phyloP scores from a whole-genome alignment of 2,329 filamentous ascomycete genomes.

The Scopulariopsis brevicaulis region DNA sequence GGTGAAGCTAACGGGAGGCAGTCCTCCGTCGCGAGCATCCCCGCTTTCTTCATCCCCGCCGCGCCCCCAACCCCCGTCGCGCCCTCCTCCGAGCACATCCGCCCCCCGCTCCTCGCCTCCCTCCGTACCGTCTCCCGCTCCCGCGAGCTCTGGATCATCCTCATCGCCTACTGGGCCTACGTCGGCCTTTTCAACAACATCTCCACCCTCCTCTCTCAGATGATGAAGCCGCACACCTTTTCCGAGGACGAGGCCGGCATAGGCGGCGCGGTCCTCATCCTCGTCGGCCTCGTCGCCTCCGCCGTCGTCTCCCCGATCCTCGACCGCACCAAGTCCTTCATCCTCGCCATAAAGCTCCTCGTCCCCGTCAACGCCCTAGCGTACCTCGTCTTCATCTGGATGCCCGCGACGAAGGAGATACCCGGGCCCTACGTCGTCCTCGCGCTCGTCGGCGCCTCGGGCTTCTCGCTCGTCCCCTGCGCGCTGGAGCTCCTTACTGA shows the following conservation, averaged over 20 bases:
- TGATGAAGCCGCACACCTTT: conserved; percentile 79
- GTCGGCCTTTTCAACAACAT: conserved; percentile 91
- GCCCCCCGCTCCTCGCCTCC: conserved; percentile 39
- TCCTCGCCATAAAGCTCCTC: conserved; percentile 59
- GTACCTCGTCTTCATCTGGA: conserved; percentile 76
- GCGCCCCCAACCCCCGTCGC: conserved; percentile 67
- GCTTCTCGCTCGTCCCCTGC: conserved; percentile 72
- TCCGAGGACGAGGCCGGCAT: conserved; percentile 77
- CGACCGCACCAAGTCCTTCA: conserved; percentile 73
- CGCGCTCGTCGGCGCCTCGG: conserved; percentile 65
- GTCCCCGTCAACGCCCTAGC: conserved; percentile 62
- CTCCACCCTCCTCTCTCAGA: conserved; percentile 81
- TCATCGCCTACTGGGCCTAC: conserved; percentile 72
- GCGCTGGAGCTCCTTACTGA: conserved; percentile 81
- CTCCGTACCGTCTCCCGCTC: conserved; percentile 42
- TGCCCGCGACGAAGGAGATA: conserved; percentile 44
- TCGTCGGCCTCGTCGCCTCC: conserved; percentile 69
- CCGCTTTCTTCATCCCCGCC: conserved; percentile 71
- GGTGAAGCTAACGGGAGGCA: conserved; percentile 13
- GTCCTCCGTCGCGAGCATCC: conserved; percentile 55
- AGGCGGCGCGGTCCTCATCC: conserved; percentile 77
- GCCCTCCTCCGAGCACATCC: conserved; percentile 50
- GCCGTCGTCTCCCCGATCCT: conserved; percentile 72
- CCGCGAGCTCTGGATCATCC: conserved; percentile 67
- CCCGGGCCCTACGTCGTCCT: conserved; percentile 65